These are phyloP conservation scores for Penicillium dipodomyicola DNA, from an alignment of 495 filamentous ascomycete species.

Conservation along the genomic window DNA sequence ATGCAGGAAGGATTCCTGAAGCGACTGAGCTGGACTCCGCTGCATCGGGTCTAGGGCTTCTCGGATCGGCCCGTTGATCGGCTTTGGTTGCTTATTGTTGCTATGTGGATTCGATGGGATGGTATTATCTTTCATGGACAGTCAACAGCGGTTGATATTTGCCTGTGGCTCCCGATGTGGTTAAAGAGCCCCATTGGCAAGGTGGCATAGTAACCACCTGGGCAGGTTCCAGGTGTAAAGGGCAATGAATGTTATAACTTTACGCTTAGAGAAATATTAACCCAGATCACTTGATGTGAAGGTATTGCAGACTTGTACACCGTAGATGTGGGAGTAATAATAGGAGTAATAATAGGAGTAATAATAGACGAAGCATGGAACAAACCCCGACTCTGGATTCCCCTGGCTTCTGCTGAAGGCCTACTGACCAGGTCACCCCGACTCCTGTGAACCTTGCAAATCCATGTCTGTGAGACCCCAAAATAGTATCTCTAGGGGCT, in stretches of 20 bases:
- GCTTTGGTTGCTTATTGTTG: constrained; percentile 5
- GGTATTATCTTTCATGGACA: neutral
- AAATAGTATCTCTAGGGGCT: constrained; percentile 1
- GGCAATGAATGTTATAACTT: neutral
- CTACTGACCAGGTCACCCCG: neutral
- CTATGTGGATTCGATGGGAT: neutral
- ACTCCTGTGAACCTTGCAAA: neutral
- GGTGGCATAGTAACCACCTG: neutral
- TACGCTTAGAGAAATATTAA: neutral
- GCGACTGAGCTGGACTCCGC: constrained; percentile 4
- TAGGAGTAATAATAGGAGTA: neutral
- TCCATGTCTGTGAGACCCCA: neutral
- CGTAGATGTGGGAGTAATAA: neutral
- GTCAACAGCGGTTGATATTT: neutral
- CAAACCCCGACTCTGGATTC: neutral
- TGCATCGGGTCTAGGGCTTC: constrained; percentile 12
- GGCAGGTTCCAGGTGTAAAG: neutral
- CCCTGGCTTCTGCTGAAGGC: neutral
- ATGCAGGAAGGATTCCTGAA: neutral
- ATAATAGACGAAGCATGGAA: neutral
- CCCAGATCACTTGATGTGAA: neutral
- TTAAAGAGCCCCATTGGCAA: neutral
- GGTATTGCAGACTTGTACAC: neutral
- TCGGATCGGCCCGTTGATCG: constrained; percentile 12
- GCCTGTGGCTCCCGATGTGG: neutral